A percentile compares a stretch with the other conserved stretches of the same genome.
phyloP scores from a whole-genome alignment of 768 basidiomycete genomes.

The Lanmaoa pseudosensibilis region DNA sequence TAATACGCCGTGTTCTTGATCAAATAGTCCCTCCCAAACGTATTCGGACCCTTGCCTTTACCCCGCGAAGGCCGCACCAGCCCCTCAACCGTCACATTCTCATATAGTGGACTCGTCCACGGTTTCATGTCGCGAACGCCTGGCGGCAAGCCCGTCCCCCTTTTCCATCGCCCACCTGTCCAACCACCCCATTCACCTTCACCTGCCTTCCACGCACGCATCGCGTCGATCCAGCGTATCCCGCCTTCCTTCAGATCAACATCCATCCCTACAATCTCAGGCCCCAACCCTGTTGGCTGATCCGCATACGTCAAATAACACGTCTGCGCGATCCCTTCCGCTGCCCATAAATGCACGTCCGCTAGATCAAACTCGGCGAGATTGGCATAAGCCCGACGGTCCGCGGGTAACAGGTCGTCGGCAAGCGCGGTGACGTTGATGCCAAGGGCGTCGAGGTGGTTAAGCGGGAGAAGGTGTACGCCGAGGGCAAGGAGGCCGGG shows the following conservation, averaged over 20 bases:
- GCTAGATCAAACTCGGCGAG: slow-evolving; percentile 49
- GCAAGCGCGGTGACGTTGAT: slow-evolving; percentile 43
- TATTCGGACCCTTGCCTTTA: not conserved
- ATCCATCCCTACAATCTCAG: slow-evolving; percentile 44
- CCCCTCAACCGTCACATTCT: slow-evolving; percentile 7
- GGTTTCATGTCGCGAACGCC: slow-evolving; percentile 43
- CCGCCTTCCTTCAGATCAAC: slow-evolving; percentile 4
- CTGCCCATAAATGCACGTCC: slow-evolving; percentile 71
- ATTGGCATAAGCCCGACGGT: slow-evolving; percentile 33
- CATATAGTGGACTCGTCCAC: slow-evolving; percentile 15
- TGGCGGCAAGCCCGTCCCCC: slow-evolving; percentile 45
- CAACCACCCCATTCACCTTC: not conserved
- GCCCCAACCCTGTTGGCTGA: slow-evolving; percentile 63
- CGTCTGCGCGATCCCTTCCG: slow-evolving; percentile 71
- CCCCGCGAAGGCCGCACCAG: not conserved
- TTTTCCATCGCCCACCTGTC: slow-evolving; percentile 11
- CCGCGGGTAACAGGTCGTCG: slow-evolving; percentile 17
- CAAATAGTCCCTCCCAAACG: slow-evolving; percentile 52
- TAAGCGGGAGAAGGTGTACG: slow-evolving; percentile 57
- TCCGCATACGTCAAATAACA: slow-evolving; percentile 75
- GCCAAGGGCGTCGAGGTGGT: slow-evolving; percentile 48
- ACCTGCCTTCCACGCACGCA: slow-evolving; percentile 46
- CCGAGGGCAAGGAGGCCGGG: slow-evolving; percentile 77
- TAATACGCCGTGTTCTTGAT: slow-evolving; percentile 48
- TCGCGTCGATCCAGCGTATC: slow-evolving; percentile 27